Evolutionary conservation across 306 rosid species (phyloP), one percentile per base, ranked within the genome.

Genomic region (Parietaria judaica): DNA sequence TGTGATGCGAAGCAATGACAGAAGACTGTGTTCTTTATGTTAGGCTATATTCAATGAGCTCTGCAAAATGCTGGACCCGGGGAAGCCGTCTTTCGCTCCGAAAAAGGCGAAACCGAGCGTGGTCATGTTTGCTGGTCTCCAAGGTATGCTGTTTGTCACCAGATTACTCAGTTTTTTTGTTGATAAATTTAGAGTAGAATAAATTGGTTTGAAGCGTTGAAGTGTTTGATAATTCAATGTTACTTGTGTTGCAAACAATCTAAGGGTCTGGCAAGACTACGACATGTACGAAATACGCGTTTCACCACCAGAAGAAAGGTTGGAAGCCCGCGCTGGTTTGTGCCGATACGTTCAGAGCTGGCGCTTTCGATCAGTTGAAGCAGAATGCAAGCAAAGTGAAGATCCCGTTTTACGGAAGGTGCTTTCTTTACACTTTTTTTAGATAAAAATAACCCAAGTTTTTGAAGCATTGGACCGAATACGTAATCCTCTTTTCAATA

Each of bases 261-360:
- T 79, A 0, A 90, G 95, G 96, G 69, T 87, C 96, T 17, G 96
- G 96, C 51, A 87, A 91, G 73, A 87, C 96, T 66, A 91, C 97
- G 14, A 91, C 95, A 10, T 87, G 92, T 74, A 88, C 98, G 11
- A 92, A 91, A 57, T 91, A 87, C 55, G 96, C 98, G 14, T 70
- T 57, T 74, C 78, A 87, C 78, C 81, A 87, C 81, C 95, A 85
- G 76, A 91, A 85, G 67, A 91, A 85, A 69, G 95, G 98, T 53
- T 91, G 98, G 98, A 87, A 88, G 73, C 98, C 98, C 6, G 98
- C 95, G 58, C 80, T 91, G 54, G 98, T 91, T 36, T 87, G 98
- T 68, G 96, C 98, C 0, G 96, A 91, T 83, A 91, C 98, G 36
- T 91, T 91, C 70, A 81, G 97, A 74, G 97, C 97, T 57, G 97